Conservation (phyloP, 306 rosid species). For the Cicer cuneatum region DNA sequence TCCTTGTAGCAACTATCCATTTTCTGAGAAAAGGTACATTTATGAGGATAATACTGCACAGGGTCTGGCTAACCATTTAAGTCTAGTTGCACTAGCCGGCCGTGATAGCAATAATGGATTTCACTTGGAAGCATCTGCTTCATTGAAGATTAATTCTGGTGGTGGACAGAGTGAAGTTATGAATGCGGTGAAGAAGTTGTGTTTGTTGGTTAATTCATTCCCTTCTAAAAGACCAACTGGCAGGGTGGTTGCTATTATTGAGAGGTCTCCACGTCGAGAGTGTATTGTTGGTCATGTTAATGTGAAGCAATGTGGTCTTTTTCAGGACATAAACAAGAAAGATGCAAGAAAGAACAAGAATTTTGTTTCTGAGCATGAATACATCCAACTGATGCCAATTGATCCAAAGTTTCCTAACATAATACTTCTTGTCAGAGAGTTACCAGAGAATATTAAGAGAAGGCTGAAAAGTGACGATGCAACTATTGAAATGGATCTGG, state of each 20-base stretch:
- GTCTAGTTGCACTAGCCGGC: conserved; percentile 43
- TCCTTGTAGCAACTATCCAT: conserved; percentile 40
- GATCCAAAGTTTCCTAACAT: conserved; percentile 74
- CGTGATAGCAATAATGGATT: conserved; percentile 45
- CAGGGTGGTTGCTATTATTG: conserved; percentile 71
- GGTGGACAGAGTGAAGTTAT: conserved; percentile 50
- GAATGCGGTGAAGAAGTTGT: conserved; percentile 57
- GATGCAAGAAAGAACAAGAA: conserved; percentile 55
- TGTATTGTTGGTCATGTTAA: conserved; percentile 73
- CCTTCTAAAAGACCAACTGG: conserved; percentile 92
- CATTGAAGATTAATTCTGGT: conserved; percentile 49
- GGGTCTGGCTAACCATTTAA: conserved; percentile 46
- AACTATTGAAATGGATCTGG: conserved; percentile 70
- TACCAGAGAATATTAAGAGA: conserved; percentile 64
- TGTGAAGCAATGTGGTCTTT: conserved; percentile 55
- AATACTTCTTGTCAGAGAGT: conserved; percentile 58
- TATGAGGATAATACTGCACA: conserved; percentile 9
- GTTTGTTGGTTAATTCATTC: conserved; percentile 62
- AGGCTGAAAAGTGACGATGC: conserved; percentile 67
- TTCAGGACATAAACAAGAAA: conserved; percentile 50
- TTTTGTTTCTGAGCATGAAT: conserved; percentile 50
- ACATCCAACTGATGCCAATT: conserved; percentile 67
- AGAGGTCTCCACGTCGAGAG: conserved; percentile 70
- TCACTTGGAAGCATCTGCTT: conserved; percentile 39
- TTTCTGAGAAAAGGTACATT: not conserved